Base-by-base conservation (phyloP, 2,329 filamentous ascomycete species). In the Trichothecium roseum region DNA sequence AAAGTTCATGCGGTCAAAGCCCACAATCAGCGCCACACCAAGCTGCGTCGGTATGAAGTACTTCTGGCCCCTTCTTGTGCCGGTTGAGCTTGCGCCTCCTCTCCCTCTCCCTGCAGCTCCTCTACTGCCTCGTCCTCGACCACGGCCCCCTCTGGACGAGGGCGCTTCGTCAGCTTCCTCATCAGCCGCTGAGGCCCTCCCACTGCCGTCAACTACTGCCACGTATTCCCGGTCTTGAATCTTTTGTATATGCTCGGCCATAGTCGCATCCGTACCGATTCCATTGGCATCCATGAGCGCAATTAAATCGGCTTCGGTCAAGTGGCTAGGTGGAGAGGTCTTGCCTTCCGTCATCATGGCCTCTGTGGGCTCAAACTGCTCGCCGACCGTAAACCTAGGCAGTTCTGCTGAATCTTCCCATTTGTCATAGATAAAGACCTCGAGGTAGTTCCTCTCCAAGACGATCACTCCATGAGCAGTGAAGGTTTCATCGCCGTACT, bases 221-320 rank as follows among this genome's bases (percentile, higher is more conserved):
- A 87, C 89, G 51, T 98, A 98, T 47, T 88, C 72, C 40, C 91
- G 71, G 39, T 88, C 77, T 57, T 96, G 87, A 48, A 98, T 94
- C 59, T 89, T 98, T 40, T 84, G 78, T 50, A 98, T 98, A 53
- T 98, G 91, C 50, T 98, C 91, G 0, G 91, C 91, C 91, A 98
- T 98, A 1, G 91, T 98, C 6, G 91, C 91, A 62, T 98, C 91
- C 8, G 91, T 98, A 10, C 91, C 91, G 44, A 98, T 98, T 3
- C 91, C 91, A 53, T 98, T 98, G 30, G 86, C 88, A 61, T 98
- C 91, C 91, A 98, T 98, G 9, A 98, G 72, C 3, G 82, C 83
- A 52, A 98, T 94, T 18, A 98, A 68, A 54, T 98, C 91, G 1
- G 91, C 88, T 54, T 98, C 91, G 0, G 91, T 96, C 20, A 98